Base-by-base conservation (phyloP, 2,329 filamentous ascomycete genomes). In the Clonostachys sp. region DNA sequence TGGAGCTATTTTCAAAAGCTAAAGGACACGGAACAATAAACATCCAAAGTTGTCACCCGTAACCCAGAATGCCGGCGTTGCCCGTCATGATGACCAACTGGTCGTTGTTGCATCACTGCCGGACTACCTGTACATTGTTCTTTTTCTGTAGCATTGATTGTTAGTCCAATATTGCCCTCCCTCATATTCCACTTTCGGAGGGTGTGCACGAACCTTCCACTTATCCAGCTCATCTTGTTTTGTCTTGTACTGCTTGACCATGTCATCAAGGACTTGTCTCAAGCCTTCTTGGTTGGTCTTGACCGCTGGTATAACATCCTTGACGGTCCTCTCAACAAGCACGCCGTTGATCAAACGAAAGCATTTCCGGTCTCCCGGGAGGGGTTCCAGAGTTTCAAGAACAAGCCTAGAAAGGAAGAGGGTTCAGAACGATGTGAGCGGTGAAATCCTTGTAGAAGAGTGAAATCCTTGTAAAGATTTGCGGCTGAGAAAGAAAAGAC, bases 311-410 rank as follows among this genome's bases (percentile, higher is more conserved):
- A 95, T 77, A 12, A 99, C 89, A 66, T 97, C 94, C 67, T 90
- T 80, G 56, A 99, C 89, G 14, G 92, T 97, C 57, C 91, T 81
- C 74, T 99, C 94, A 46, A 96, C 89, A 49, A 99, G 74, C 20
- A 97, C 91, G 42, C 94, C 94, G 67, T 99, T 97, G 67, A 99
- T 95, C 81, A 99, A 90, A 58, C 94, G 91, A 72, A 97, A 99
- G 72, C 92, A 97, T 74, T 96, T 99, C 60, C 94, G 88, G 55
- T 95, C 87, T 53, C 77, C 80, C 1, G 89, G 78, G 20, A 97
- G 80, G 42, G 91, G 91, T 50, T 86, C 80, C 53, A 99, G 73
- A 5, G 92, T 97, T 63, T 97, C 92, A 45, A 97, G 81, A 34
- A 99, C 94, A 55, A 97, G 87, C 69, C 94, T 97, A 56, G 18